Evolutionary conservation across 345 rosid genomes (phyloP).

Genomic region (Linum trigynum): DNA sequence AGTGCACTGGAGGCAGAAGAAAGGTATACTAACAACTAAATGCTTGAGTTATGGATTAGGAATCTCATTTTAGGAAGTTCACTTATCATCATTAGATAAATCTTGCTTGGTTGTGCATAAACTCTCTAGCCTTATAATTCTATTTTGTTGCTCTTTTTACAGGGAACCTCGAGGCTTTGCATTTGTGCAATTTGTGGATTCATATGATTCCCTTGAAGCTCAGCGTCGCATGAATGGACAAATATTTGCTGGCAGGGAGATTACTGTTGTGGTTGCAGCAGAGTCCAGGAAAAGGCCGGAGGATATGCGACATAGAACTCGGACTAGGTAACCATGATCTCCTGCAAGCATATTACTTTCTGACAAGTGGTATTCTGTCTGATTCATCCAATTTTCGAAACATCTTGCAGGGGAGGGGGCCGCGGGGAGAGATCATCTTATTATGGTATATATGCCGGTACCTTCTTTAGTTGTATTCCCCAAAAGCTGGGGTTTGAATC

Average conservation of each 20-base stretch:
- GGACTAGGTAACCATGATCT: conserved; percentile 36
- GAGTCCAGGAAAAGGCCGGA: conserved; percentile 95
- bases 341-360: neutral
- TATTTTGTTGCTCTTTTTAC: conserved; percentile 16
- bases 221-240: conserved; percentile 85
- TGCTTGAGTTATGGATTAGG: conserved; percentile 22
- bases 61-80: conserved; percentile 12
- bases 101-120: conserved; percentile 11
- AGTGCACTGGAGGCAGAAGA: conserved; percentile 32
- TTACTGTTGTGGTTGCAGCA: conserved; percentile 81
- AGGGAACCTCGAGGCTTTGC: conserved; percentile 98
- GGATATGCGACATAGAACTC: conserved; percentile 85
- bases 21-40: conserved; percentile 19
- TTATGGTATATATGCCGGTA: conserved; percentile 40
- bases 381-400: conserved; percentile 11
- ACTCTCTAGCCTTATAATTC: conserved; percentile 16
- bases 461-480: neutral
- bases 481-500: neutral
- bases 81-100: conserved; percentile 2
- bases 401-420: conserved; percentile 51
- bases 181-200: conserved; percentile 92
- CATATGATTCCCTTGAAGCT: conserved; percentile 80
- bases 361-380: neutral
- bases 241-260: conserved; percentile 74
- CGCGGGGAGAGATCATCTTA: conserved; percentile 52